Percentiles rank a stretch among this genome's conserved stretches.
phyloP scores from a whole-genome alignment of 208 protist species.

The Trypanosoma cruzi region DNA sequence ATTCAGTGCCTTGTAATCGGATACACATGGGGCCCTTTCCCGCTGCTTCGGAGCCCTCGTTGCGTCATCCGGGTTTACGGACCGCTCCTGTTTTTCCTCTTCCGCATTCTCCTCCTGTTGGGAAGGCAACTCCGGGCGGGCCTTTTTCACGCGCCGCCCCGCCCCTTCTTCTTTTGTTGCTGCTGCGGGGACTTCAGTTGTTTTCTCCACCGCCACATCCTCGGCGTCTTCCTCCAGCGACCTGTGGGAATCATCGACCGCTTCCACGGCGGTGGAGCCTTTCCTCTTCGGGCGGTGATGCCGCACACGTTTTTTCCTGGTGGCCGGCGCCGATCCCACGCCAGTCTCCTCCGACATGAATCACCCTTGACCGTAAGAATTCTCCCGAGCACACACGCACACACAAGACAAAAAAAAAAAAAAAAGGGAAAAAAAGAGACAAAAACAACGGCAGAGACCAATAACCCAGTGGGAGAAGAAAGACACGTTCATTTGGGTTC shows the following conservation, averaged over 20 bases:
- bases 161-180: not conserved
- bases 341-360: conserved; percentile 5
- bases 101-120: conserved; percentile 24
- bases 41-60: conserved; percentile 3
- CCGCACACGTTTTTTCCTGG: conserved; percentile 51
- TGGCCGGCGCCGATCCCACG: not conserved
- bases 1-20: conserved; percentile 84
- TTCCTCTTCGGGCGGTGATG: conserved; percentile 60
- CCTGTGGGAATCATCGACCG: not conserved
- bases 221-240: not conserved
- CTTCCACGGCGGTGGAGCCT: conserved; percentile 13
- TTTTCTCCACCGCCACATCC: not conserved
- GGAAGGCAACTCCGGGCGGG: not conserved
- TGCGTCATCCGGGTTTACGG: not conserved
- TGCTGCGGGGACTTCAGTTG: not conserved
- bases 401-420: conserved; percentile 13
- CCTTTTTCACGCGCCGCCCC: not conserved
- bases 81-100: not conserved
- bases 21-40: conserved; percentile 50
- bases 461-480: not conserved
- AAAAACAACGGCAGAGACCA: not conserved
- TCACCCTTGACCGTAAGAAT: not conserved
- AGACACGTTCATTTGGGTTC: not conserved
- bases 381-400: not conserved
- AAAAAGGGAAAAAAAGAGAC: not conserved